A percentile compares a stretch with the other conserved stretches of the same genome.
phyloP scores from a whole-genome alignment of 2,329 filamentous ascomycete species.

The Trichoderma asperellum region DNA sequence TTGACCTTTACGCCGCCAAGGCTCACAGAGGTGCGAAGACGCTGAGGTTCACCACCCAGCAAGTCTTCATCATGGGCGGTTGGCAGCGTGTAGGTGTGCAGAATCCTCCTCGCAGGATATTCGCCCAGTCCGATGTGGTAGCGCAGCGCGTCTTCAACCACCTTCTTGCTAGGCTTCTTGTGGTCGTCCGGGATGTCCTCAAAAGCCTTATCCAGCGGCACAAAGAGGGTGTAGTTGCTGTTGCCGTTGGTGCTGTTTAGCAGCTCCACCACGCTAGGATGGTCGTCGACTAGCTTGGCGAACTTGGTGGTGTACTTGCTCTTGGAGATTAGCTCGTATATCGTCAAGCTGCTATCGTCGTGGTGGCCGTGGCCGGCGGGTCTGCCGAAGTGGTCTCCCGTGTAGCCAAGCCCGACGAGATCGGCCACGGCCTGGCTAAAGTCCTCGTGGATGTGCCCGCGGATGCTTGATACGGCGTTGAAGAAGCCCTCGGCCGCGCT shows the following conservation, averaged over 20 bases:
- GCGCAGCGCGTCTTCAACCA: slow-evolving; percentile 67
- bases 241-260: slow-evolving; percentile 77
- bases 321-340: slow-evolving; percentile 78
- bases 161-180: slow-evolving; percentile 69
- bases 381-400: slow-evolving; percentile 6
- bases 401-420: slow-evolving; percentile 14
- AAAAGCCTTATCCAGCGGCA: slow-evolving; percentile 77
- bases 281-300: slow-evolving; percentile 72
- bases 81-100: slow-evolving; percentile 73
- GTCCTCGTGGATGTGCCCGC: slow-evolving; percentile 26
- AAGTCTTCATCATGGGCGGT: slow-evolving; percentile 63
- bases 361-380: neutral
- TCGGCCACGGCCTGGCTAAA: slow-evolving; percentile 14
- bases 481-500: slow-evolving; percentile 20
- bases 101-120: slow-evolving; percentile 68
- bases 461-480: slow-evolving; percentile 14
- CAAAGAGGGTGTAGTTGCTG: slow-evolving; percentile 79
- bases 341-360: slow-evolving; percentile 50
- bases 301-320: slow-evolving; percentile 79
- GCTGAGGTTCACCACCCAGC: slow-evolving; percentile 70
- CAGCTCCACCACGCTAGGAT: slow-evolving; percentile 69
- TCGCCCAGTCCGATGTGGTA: slow-evolving; percentile 76
- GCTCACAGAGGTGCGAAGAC: slow-evolving; percentile 69
- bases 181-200: slow-evolving; percentile 58
- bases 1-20: slow-evolving; percentile 71